Base-by-base conservation (phyloP, 2,329 filamentous ascomycete species). In the Orbilia blumenaviensis region DNA sequence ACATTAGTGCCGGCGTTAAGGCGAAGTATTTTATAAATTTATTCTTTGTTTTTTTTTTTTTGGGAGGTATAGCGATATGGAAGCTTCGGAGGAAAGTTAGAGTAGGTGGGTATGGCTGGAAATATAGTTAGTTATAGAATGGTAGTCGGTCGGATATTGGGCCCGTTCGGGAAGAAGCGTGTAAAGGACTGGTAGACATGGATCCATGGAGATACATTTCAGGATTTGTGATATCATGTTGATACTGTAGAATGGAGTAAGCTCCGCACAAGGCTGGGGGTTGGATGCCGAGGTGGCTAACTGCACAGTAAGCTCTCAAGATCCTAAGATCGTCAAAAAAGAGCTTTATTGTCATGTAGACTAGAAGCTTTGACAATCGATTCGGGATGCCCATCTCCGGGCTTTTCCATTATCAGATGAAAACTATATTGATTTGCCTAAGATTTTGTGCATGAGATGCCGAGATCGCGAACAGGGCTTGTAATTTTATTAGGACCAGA, bases 361-460 rank as follows among this genome's bases (percentile, higher is more conserved):
- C 42, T 14, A 23, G 48, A 3, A 21, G n/a, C n/a, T n/a, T n/a
- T n/a, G n/a, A n/a, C n/a, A n/a, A 27, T 16, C n/a, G 18, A 21
- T 21, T 34, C 27, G 48, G 2, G 3, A 6, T 18, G 14, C 10
- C 9, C 2, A 14, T 23, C 18, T 38, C 29, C 29, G 52, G 10
- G 12, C 9, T 25, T 36, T 56, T 29, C 52, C 23, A 38, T 25
- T 56, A 56, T 56, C 52, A 56, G 29, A 38, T 56, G 52, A 36
- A 56, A 56, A 9, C 3, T 14, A n/a, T n/a, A n/a, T n/a, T n/a
- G n/a, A n/a, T 29, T 25, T 56, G 18, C 25, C 29, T 23, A 2
- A 38, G 32, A 38, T 56, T 38, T 36, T 18, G 38, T 56, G 52
- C 52, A 56, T 56, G 52, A 56, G 52, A 56, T 56, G 32, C 52